A percentile compares a stretch with the other conserved stretches of the same genome.
These are phyloP conservation scores for Mortierella hygrophila DNA, from an alignment of 192 early-diverging fungal genomes.

Conservation along the genomic window DNA sequence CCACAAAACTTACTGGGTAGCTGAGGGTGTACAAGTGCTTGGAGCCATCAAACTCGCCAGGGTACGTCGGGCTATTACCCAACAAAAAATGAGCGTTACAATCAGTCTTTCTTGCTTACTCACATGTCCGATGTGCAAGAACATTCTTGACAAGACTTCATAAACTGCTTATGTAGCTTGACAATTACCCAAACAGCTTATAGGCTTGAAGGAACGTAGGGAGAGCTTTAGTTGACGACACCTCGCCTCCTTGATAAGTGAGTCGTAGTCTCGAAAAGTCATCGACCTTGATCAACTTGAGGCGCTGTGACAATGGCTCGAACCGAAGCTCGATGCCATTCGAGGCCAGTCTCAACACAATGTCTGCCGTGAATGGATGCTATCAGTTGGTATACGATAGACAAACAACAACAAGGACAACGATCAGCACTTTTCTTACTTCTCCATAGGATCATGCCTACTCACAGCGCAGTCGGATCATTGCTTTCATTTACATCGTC, in stretches of 20 bases:
- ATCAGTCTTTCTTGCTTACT: background rate
- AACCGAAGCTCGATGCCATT: conserved; percentile 72
- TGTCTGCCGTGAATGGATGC: conserved; percentile 59
- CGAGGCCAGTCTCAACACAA: conserved; percentile 54
- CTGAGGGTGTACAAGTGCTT: conserved; percentile 71
- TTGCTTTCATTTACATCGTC: conserved; percentile 62
- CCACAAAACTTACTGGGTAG: conserved; percentile 70
- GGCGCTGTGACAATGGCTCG: conserved; percentile 67
- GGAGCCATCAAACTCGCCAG: conserved; percentile 68
- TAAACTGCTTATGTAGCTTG: background rate
- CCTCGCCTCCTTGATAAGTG: conserved; percentile 67
- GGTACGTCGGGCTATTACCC: conserved; percentile 65
- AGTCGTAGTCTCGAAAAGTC: conserved; percentile 69
- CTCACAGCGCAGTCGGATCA: background rate
- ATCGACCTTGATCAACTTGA: conserved; percentile 74
- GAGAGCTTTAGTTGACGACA: conserved; percentile 71
- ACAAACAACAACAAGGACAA: conserved; percentile 5
- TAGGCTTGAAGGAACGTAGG: conserved; percentile 79
- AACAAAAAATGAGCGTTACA: background rate
- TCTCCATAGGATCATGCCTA: conserved; percentile 19
- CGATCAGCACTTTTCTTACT: background rate
- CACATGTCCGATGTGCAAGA: background rate
- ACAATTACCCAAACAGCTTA: conserved; percentile 75
- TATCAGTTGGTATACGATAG: conserved; percentile 8
- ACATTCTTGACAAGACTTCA: background rate